Evolutionary conservation across 148 eudicot species (phyloP).

Genomic region (Rhododendron molle): DNA sequence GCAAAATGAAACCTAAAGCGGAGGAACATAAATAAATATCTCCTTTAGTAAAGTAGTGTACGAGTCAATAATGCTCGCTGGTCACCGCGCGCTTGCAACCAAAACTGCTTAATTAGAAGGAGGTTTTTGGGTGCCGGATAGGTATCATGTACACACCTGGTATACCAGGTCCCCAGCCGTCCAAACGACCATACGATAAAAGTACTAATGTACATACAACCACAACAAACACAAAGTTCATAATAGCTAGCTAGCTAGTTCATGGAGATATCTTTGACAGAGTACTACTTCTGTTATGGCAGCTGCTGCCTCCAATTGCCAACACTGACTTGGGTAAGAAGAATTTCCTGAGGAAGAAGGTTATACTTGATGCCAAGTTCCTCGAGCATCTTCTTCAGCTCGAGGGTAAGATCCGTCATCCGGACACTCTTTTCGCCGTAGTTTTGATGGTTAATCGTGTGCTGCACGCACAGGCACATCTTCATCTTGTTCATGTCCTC

Average conservation of each 20-base stretch:
- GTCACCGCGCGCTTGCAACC: too few relatives aligned
- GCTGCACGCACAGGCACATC: conserved; percentile 52
- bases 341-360: conserved; percentile 63
- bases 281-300: background rate
- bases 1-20: too few relatives aligned
- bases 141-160: too few relatives aligned
- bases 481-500: conserved; percentile 48
- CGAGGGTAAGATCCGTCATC: conserved; percentile 49
- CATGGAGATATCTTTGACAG: background rate
- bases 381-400: conserved; percentile 52
- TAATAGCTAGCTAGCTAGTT: background rate
- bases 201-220: background rate
- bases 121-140: too few relatives aligned
- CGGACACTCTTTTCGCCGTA: conserved; percentile 41
- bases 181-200: too few relatives aligned
- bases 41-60: too few relatives aligned
- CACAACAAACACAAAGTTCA: background rate
- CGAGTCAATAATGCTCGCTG: too few relatives aligned
- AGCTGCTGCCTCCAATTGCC: background rate
- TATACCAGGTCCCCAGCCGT: too few relatives aligned
- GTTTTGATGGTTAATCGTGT: conserved; percentile 71
- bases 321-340: conserved; percentile 40
- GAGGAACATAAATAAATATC: too few relatives aligned
- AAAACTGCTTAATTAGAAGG: too few relatives aligned
- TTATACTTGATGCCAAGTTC: conserved; percentile 41